Conservation (phyloP, 1,139 yeast species). For the Geotrichum candidum region DNA sequence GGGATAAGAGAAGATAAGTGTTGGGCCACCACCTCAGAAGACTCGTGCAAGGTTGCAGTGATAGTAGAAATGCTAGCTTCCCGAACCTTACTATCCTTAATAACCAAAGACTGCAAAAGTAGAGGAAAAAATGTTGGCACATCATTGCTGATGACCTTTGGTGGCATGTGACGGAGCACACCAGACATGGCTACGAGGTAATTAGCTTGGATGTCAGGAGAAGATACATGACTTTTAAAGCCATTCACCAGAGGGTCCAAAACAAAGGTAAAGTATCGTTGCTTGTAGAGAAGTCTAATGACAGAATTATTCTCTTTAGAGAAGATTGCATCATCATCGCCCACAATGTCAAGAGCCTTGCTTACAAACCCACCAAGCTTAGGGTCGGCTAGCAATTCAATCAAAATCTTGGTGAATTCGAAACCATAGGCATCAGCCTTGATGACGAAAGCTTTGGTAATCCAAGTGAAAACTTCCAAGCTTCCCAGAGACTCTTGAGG, state of each 20-base stretch:
- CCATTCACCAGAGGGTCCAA: constrained; percentile 33
- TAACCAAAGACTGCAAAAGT: constrained; percentile 56
- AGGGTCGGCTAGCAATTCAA: constrained; percentile 36
- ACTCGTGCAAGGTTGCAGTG: constrained; percentile 47
- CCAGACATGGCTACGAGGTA: constrained; percentile 62
- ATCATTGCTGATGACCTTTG: constrained; percentile 55
- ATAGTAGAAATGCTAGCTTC: constrained; percentile 49
- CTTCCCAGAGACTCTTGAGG: constrained; percentile 21
- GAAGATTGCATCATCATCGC: constrained; percentile 59
- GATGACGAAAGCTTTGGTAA: constrained; percentile 61
- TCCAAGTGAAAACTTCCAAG: constrained; percentile 62
- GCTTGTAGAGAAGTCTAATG: constrained; percentile 67
- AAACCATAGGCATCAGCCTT: constrained; percentile 49
- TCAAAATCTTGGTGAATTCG: constrained; percentile 37
- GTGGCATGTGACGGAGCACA: constrained; percentile 59
- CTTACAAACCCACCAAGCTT: constrained; percentile 39
- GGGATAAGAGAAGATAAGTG: constrained; percentile 57
- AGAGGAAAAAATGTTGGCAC: constrained; percentile 62
- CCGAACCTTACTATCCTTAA: constrained; percentile 47
- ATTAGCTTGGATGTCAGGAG: constrained; percentile 35
- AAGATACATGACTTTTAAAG: constrained; percentile 21
- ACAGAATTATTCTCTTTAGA: constrained; percentile 52
- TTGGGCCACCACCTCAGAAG: constrained; percentile 44
- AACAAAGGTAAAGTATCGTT: constrained; percentile 56
- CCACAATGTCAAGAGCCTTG: constrained; percentile 55